Conservation (phyloP, 2,329 filamentous ascomycete genomes). For the Elsinoe perseae region DNA sequence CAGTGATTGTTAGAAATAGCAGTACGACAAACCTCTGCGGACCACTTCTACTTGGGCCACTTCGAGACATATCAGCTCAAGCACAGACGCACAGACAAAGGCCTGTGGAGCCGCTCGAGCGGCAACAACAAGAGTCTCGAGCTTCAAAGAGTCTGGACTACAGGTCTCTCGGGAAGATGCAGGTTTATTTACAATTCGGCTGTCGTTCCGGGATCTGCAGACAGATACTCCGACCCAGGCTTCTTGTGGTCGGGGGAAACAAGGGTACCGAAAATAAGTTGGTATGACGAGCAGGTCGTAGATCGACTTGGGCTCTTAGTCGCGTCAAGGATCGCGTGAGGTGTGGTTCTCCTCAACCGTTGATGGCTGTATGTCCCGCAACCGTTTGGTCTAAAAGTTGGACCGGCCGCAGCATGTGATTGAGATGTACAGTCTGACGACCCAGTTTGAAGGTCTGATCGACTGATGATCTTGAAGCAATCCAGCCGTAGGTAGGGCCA, state of each 20-base stretch:
- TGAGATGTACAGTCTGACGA: not conserved
- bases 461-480: not conserved
- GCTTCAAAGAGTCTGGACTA: not conserved
- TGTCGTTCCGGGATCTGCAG: conserved; percentile 9
- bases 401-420: not conserved
- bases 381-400: not conserved
- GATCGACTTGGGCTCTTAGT: not conserved
- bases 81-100: conserved; percentile 10
- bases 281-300: conserved; percentile 1
- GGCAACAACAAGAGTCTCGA: conserved; percentile 4
- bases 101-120: conserved; percentile 10
- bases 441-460: not conserved
- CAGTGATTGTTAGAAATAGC: not conserved
- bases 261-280: not conserved
- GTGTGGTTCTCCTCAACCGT: not conserved
- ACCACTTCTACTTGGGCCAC: conserved; percentile 16
- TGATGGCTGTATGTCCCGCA: not conserved
- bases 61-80: conserved; percentile 26
- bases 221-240: not conserved
- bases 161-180: not conserved
- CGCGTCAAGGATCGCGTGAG: conserved; percentile 8
- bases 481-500: not conserved
- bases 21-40: conserved; percentile 25
- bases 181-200: conserved; percentile 4
- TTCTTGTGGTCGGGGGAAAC: not conserved